Evolutionary conservation across 257 asterid species (phyloP).

Genomic region (Salvia splendens): DNA sequence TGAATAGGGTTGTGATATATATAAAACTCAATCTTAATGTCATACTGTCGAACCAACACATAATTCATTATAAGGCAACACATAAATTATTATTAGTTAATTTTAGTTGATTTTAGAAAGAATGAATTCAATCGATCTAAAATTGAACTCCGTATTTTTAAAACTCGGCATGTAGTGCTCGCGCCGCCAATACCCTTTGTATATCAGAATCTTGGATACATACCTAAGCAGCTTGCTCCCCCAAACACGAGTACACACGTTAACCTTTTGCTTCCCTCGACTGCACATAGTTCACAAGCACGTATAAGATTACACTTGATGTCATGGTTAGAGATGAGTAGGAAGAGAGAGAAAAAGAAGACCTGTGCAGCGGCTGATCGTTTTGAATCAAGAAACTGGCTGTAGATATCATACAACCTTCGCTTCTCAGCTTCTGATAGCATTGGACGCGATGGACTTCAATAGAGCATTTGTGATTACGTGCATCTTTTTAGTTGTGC

Average conservation of each 20-base stretch:
- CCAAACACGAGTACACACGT: constrained; percentile 44
- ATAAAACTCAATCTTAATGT: too few species aligned
- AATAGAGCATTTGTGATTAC: constrained; percentile 60
- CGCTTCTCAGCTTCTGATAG: constrained; percentile 82
- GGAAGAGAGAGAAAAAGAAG: constrained; percentile 7
- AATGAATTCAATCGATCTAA: too few species aligned
- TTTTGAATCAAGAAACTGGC: constrained; percentile 87
- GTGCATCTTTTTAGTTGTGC: constrained; percentile 54
- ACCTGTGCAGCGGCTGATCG: constrained; percentile 74
- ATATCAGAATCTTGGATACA: neutral
- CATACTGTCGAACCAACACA: too few species aligned
- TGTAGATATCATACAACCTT: constrained; percentile 68
- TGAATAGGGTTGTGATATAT: too few species aligned
- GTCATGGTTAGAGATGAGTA: neutral
- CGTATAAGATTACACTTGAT: constrained; percentile 16
- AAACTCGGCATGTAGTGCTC: too few species aligned
- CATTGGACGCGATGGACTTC: constrained; percentile 65
- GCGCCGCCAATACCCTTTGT: too few species aligned
- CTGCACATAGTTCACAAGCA: constrained; percentile 47
- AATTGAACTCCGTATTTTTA: too few species aligned
- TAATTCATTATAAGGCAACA: too few species aligned
- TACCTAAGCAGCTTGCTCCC: neutral
- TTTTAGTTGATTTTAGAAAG: too few species aligned
- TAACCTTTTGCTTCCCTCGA: constrained; percentile 87
- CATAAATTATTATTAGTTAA: too few species aligned